Conservation (phyloP, 352 stramenopile species). For the Lagenidium sp. region DNA sequence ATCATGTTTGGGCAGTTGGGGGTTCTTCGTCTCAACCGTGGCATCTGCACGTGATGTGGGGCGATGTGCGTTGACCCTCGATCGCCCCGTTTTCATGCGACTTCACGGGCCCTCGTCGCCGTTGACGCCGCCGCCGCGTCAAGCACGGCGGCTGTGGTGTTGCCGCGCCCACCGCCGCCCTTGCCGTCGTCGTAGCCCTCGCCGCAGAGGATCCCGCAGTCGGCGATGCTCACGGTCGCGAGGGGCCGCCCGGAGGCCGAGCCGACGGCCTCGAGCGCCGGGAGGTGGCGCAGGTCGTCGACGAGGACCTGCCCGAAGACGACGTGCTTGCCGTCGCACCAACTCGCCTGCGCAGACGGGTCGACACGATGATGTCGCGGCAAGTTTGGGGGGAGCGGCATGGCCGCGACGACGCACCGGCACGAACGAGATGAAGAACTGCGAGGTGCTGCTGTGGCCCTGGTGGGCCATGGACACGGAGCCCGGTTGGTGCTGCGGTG, state of each 20-base stretch:
- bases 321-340: conserved; percentile 98
- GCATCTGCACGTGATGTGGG: too few relatives aligned
- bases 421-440: conserved; percentile 98
- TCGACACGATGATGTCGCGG: too few relatives aligned
- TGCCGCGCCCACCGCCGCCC: too few relatives aligned
- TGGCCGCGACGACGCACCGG: conserved; percentile 15
- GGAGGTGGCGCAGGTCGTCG: conserved; percentile 49
- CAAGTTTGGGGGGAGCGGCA: too few relatives aligned
- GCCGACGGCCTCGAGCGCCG: conserved; percentile 32
- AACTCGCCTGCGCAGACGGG: conserved; percentile 40
- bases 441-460: conserved; percentile 94
- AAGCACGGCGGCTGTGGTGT: too few relatives aligned
- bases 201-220: conserved; percentile 47
- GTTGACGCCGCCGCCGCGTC: too few relatives aligned
- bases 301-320: conserved; percentile 96
- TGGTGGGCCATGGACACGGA: conserved; percentile 98
- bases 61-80: too few relatives aligned
- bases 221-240: conserved; percentile 35
- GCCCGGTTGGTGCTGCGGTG: conserved; percentile 82
- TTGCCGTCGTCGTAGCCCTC: too few relatives aligned
- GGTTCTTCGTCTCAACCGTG: too few relatives aligned
- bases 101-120: too few relatives aligned
- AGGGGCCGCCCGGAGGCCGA: conserved; percentile 38
- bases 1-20: too few relatives aligned
- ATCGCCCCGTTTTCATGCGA: too few relatives aligned